Base-by-base conservation (phyloP, 2,329 filamentous ascomycete genomes). In the Hawksworthiomyces lignivorus region DNA sequence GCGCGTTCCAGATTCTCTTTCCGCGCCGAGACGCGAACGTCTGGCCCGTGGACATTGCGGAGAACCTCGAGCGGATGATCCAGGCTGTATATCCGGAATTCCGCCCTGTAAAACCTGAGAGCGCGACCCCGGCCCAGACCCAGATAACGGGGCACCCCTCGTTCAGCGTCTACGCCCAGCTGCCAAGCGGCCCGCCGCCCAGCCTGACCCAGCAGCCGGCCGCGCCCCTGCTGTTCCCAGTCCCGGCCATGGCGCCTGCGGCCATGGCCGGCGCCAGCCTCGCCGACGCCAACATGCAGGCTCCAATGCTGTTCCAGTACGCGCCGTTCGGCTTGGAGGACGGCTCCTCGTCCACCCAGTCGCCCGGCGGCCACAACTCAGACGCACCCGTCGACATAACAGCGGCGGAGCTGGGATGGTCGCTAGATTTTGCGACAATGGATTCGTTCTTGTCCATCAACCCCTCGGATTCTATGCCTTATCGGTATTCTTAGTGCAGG, bases 371-470 rank as follows among this genome's bases (percentile, higher is more conserved):
- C n/a, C 36, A 21, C 24, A 22, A 11, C 22, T 11, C 36, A 4
- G 46, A 45, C 3, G 46, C 36, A 6, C 41, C 43, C 14, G 30
- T 35, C 2, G 48, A 50, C n/a, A 26, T 50, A 19, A 48, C 46
- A 10, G 39, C 44, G 3, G 48, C 48, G 5, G 48, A 50, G 11
- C 38, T 50, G 3, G 48, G 48, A 9, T 50, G 46, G 43, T 43
- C 46, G 28, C 48, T 50, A 43, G 48, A 50, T 12, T 50, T 50
- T 37, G 42, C 38, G 4, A 45, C 48, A 4, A 50, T 50, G 48
- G 48, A 50, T 24, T 41, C 46, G 3, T 48, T 50, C 10, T 20
- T 50, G 27, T 48, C 48, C 3, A 41, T 50, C 7, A 46, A 50
- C 28, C 48, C n/a, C n/a, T n/a, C n/a, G n/a, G n/a, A n/a, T n/a